Base-by-base conservation (phyloP, 2,329 filamentous ascomycete species). In the Trichoderma koningiopsis region DNA sequence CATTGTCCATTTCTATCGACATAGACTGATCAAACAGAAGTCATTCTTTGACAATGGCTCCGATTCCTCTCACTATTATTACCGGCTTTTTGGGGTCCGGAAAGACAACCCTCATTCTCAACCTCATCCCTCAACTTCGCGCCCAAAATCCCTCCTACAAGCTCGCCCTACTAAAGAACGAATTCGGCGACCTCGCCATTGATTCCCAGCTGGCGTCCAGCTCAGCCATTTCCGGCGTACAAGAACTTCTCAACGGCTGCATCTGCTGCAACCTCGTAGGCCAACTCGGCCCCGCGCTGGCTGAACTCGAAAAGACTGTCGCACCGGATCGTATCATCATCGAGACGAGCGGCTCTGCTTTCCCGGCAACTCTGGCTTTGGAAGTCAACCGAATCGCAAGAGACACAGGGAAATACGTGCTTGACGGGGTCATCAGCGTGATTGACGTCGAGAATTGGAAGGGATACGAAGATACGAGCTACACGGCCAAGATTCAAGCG, bases 191-290 rank as follows among this genome's bases (percentile, higher is more conserved):
- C 79, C 82, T 99, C 53, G 94, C 94, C 43, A 87, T 99, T 78
- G 96, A 99, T 84, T 96, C 92, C 1, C 92, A 97, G 79, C 90
- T 99, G 35, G 95, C 96, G 19, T 86, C 91, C 0, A 91, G 91
- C 16, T 88, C 88, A 61, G 90, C 94, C 72, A 94, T 99, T 74
- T 91, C 93, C 0, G 95, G 94, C 68, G 94, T 97, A 5, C 92
- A 92, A 75, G 96, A 99, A 81, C 87, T 99, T 1, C 90, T 99
- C 66, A 97, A 97, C 79, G 96, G 95, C 73, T 98, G 96, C 82
- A 98, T 99, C 81, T 99, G 96, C 87, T 99, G 96, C 84, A 98
- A 98, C 79, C 91, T 98, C 31, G 95, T 99, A 71, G 96, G 96
- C 19, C 93, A 97, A 79, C 88, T 99, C 8, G 88, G 89, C 70